Conservation (phyloP, 441 rosid species). For the Brassica hybrid region DNA sequence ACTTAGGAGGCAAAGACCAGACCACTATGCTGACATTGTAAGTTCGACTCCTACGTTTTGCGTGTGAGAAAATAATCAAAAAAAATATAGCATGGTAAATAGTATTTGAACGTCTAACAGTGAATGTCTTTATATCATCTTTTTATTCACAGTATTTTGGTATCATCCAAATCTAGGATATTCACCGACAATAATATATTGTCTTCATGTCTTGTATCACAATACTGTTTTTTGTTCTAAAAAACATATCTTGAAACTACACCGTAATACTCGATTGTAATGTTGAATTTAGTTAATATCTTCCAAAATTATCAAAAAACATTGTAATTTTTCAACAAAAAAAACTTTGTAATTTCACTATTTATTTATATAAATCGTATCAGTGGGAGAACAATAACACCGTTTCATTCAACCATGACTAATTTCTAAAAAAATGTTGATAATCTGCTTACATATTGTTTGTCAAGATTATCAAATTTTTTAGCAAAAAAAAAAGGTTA, state of each 20-base stretch:
- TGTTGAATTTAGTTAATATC: not conserved
- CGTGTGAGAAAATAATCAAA: not conserved
- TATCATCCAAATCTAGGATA: not conserved
- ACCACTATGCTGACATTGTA: not conserved
- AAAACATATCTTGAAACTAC: not conserved
- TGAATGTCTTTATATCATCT: not conserved
- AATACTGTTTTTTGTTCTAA: not conserved
- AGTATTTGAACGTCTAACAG: not conserved
- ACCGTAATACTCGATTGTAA: not conserved
- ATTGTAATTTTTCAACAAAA: too few species aligned
- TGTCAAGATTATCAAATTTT: constrained; percentile 7
- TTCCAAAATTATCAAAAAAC: not conserved
- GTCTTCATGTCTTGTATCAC: not conserved
- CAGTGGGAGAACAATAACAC: not conserved
- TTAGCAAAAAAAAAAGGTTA: too few species aligned
- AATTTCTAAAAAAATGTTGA: not conserved
- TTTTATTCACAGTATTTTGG: not conserved
- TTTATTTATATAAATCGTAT: not conserved
- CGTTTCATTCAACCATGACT: not conserved
- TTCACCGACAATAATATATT: not conserved
- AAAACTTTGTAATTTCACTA: not conserved
- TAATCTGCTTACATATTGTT: not conserved
- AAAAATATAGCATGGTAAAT: not conserved
- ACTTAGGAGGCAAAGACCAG: not conserved
- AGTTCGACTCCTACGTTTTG: not conserved